Evolutionary conservation across 2,329 filamentous ascomycete species (phyloP).

Genomic region (Fusarium hostae): DNA sequence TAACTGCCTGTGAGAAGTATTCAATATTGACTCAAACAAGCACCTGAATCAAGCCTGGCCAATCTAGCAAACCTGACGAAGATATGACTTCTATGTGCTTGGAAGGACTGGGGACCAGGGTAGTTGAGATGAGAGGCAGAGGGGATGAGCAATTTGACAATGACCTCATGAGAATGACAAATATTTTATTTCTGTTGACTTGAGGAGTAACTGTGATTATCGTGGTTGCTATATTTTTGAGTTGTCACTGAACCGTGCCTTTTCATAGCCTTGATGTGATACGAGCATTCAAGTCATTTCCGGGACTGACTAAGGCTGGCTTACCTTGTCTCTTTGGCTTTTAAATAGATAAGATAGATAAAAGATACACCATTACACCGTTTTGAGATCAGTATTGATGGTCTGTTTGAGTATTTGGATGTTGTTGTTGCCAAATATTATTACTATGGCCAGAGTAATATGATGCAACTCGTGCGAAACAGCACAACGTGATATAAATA

Average conservation of each 20-base stretch:
- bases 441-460: too few species aligned
- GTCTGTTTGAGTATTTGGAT: too few species aligned
- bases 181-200: not conserved
- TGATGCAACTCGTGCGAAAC: too few species aligned
- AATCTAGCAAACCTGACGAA: not conserved
- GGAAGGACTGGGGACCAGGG: not conserved
- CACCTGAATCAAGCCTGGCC: not conserved
- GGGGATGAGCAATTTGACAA: not conserved
- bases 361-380: too few species aligned
- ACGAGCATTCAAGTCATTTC: too few species aligned
- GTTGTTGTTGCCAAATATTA: too few species aligned
- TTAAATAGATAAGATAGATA: too few species aligned
- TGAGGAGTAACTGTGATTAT: not conserved
- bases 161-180: not conserved
- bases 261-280: too few species aligned
- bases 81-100: not conserved
- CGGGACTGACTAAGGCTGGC: too few species aligned
- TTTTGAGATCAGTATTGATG: too few species aligned
- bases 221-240: not conserved
- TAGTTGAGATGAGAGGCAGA: not conserved
- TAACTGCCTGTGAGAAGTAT: fast-evolving
- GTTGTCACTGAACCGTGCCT: not conserved
- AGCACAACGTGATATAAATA: too few species aligned
- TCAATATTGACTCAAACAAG: not conserved
- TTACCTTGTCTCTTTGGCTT: too few species aligned